Conservation (phyloP, 73 alveolate genomes). For the Paramecium sonneborni region DNA sequence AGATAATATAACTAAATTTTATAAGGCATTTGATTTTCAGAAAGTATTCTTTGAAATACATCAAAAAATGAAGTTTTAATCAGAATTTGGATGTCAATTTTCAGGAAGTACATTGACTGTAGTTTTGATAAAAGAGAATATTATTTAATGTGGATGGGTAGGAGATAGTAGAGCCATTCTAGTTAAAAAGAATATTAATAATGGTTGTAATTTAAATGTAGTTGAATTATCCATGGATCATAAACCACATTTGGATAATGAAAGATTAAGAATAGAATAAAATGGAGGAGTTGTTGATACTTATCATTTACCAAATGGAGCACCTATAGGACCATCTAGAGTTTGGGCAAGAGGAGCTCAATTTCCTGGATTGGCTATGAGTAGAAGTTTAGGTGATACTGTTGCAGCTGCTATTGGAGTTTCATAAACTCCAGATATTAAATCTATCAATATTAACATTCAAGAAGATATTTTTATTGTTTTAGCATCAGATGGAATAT, state of each 20-base stretch:
- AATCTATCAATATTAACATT: background rate
- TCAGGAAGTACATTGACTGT: slow-evolving; percentile 31
- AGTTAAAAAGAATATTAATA: background rate
- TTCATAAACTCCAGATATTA: background rate
- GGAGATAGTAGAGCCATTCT: slow-evolving; percentile 48
- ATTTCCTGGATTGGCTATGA: slow-evolving; percentile 80
- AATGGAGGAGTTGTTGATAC: slow-evolving; percentile 51
- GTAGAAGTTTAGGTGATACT: slow-evolving; percentile 73
- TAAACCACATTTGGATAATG: slow-evolving; percentile 46
- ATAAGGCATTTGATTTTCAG: slow-evolving; percentile 9
- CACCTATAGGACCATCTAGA: slow-evolving; percentile 78
- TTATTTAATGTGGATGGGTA: slow-evolving; percentile 34
- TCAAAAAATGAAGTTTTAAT: background rate
- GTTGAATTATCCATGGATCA: slow-evolving; percentile 51
- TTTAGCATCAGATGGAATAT: slow-evolving; percentile 36
- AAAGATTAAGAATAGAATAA: slow-evolving; percentile 13
- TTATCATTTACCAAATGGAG: slow-evolving; percentile 56
- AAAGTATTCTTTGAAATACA: slow-evolving; percentile 4
- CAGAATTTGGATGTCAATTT: background rate
- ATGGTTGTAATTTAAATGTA: background rate
- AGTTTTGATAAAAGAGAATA: background rate
- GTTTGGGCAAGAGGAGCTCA: slow-evolving; percentile 72
- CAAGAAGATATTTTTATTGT: background rate
- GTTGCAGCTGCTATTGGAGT: slow-evolving; percentile 75
- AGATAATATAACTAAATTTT: background rate